phyloP scores from a whole-genome alignment of 164 flowering plant species.

The Magnolia changhungtana region DNA sequence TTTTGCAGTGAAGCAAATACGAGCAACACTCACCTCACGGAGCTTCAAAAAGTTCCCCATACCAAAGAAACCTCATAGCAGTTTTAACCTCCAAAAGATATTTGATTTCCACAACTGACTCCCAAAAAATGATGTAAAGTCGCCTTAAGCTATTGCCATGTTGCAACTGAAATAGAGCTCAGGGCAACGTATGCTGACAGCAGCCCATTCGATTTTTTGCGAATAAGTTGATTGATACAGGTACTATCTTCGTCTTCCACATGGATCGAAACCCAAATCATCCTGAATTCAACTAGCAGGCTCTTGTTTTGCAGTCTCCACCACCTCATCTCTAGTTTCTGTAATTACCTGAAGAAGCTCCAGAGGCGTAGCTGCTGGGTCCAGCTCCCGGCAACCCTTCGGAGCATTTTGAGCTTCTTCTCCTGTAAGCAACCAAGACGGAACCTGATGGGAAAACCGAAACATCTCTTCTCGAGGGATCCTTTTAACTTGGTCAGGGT shows the following conservation, averaged over 20 bases:
- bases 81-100: background rate
- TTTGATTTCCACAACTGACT: background rate
- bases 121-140: background rate
- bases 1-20: background rate
- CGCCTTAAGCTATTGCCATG: background rate
- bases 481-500: constrained; percentile 38
- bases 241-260: constrained; percentile 1
- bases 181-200: background rate
- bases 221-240: background rate
- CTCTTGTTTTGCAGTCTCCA: constrained; percentile 13
- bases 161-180: constrained; percentile 16
- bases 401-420: constrained; percentile 61
- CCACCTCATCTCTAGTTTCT: constrained; percentile 30
- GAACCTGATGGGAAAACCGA: constrained; percentile 74
- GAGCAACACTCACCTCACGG: constrained; percentile 9
- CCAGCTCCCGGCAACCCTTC: constrained; percentile 70
- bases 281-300: constrained; percentile 7
- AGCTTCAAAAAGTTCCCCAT: constrained; percentile 1
- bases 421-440: constrained; percentile 65
- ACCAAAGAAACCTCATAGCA: background rate
- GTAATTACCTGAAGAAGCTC: constrained; percentile 60
- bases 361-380: constrained; percentile 72
- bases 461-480: constrained; percentile 65
- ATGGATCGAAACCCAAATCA: background rate
- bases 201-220: constrained; percentile 1